Percentiles rank a stretch among this genome's conserved stretches.
These are phyloP conservation scores for Fusarium sp. DNA, from an alignment of 2,329 filamentous ascomycete genomes.

Conservation along the genomic window DNA sequence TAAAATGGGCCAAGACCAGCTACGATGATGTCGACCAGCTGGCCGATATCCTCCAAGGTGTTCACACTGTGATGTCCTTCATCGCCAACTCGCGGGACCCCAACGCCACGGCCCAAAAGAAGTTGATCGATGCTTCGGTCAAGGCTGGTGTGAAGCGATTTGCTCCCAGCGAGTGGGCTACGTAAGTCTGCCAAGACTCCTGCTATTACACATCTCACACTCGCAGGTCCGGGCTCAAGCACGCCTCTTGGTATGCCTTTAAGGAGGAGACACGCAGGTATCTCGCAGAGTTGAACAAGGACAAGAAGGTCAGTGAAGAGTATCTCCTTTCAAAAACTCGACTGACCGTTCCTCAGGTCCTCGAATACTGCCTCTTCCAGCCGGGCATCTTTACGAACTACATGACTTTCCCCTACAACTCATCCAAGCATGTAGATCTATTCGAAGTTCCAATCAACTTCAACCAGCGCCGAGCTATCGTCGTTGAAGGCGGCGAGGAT, in stretches of 20 bases:
- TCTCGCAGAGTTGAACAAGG: slow-evolving; percentile 62
- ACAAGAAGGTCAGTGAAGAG: slow-evolving; percentile 50
- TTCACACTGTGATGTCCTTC: slow-evolving; percentile 67
- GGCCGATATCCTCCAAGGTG: slow-evolving; percentile 53
- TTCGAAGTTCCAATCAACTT: slow-evolving; percentile 55
- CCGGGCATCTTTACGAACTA: slow-evolving; percentile 67
- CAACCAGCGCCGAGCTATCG: slow-evolving; percentile 54
- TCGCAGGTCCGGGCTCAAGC: slow-evolving; percentile 15
- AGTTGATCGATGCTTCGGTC: slow-evolving; percentile 68
- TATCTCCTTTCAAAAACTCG: rapidly evolving
- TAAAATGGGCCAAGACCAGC: slow-evolving; percentile 3
- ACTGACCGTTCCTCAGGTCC: slow-evolving; percentile 50
- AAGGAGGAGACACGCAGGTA: slow-evolving; percentile 65
- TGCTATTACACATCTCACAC: background rate
- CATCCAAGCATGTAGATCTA: slow-evolving; percentile 56
- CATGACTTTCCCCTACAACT: slow-evolving; percentile 61
- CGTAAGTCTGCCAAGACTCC: slow-evolving; percentile 42
- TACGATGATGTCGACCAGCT: slow-evolving; percentile 54
- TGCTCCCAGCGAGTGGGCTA: slow-evolving; percentile 69
- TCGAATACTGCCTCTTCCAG: slow-evolving; percentile 69
- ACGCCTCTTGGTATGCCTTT: slow-evolving; percentile 28
- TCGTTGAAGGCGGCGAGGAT: slow-evolving; percentile 57
- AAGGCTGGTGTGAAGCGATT: slow-evolving; percentile 70
- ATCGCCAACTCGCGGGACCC: slow-evolving; percentile 51
- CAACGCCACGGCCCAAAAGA: slow-evolving; percentile 47